Evolutionary conservation across 1,139 yeast species (phyloP).

Genomic region (Saccharomyces pastorianus): DNA sequence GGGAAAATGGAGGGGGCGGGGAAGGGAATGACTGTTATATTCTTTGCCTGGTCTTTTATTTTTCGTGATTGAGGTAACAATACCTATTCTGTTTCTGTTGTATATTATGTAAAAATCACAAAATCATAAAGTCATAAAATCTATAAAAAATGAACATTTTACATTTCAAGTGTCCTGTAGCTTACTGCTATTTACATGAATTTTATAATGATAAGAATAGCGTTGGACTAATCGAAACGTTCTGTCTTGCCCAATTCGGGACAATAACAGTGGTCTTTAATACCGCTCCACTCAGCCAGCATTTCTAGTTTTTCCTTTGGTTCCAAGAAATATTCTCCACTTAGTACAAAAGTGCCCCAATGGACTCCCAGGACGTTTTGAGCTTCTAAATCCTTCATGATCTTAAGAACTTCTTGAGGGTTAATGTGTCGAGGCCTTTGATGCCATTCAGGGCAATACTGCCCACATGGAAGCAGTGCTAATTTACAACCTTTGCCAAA

Average conservation of each 20-base stretch:
- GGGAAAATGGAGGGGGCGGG: too few relatives aligned
- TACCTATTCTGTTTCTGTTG: not conserved
- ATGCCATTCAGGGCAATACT: slow-evolving; percentile 93
- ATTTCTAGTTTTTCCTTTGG: slow-evolving; percentile 50
- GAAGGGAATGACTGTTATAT: too few relatives aligned
- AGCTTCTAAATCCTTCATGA: slow-evolving; percentile 58
- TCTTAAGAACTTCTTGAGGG: slow-evolving; percentile 66
- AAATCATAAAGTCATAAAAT: not conserved
- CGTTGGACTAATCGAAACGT: not conserved
- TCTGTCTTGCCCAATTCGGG: slow-evolving; percentile 48
- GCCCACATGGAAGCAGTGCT: slow-evolving; percentile 86
- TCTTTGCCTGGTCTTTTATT: too few relatives aligned
- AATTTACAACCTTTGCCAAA: slow-evolving; percentile 59
- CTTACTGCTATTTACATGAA: not conserved
- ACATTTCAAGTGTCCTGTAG: not conserved
- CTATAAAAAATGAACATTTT: not conserved
- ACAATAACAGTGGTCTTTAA: slow-evolving; percentile 37
- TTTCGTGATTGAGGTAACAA: too few relatives aligned
- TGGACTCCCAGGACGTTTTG: slow-evolving; percentile 75
- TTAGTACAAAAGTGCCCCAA: slow-evolving; percentile 90
- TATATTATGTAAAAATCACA: not conserved
- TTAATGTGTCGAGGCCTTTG: slow-evolving; percentile 81
- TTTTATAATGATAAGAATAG: not conserved
- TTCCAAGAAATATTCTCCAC: slow-evolving; percentile 81
- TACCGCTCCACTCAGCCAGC: slow-evolving; percentile 31